These are phyloP conservation scores for Areca catechu DNA, from an alignment of 176 grass and related monocot species.

Conservation along the genomic window DNA sequence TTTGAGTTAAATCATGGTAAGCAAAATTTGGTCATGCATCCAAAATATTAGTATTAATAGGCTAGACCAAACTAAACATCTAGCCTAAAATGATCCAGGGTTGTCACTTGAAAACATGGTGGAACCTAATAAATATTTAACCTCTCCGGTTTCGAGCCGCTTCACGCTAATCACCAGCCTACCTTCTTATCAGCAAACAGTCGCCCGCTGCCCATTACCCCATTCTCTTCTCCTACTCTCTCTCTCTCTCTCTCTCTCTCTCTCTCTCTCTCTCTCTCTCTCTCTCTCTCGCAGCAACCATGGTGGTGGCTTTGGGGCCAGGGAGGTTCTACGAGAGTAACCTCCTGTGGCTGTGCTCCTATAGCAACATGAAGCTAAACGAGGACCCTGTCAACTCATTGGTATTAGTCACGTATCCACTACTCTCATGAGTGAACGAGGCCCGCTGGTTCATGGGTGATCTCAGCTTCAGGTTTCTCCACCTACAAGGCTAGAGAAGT, in stretches of 20 bases:
- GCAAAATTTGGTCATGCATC: too few relatives aligned
- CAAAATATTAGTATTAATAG: too few relatives aligned
- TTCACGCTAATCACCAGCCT: too few relatives aligned
- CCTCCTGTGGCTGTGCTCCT: slow-evolving; percentile 62
- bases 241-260: not conserved
- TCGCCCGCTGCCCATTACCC: not conserved
- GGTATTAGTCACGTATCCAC: slow-evolving; percentile 43
- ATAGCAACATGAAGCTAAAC: slow-evolving; percentile 34
- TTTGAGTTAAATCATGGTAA: too few relatives aligned
- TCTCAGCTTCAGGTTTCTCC: slow-evolving; percentile 51
- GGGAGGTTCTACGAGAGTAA: slow-evolving; percentile 72
- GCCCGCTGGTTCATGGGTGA: slow-evolving; percentile 97
- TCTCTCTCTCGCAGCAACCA: not conserved
- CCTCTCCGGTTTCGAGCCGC: too few relatives aligned
- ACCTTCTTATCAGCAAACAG: too few relatives aligned
- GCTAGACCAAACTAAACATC: too few relatives aligned
- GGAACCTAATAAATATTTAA: too few relatives aligned
- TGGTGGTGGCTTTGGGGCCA: slow-evolving; percentile 62
- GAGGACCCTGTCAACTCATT: slow-evolving; percentile 43
- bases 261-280: not conserved
- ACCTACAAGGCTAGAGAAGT: slow-evolving; percentile 49
- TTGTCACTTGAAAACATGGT: too few relatives aligned
- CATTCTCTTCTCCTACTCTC: not conserved
- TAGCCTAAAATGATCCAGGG: too few relatives aligned
- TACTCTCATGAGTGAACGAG: slow-evolving; percentile 61